Conservation (phyloP, 208 protist genomes). For the Trypanosomatidae sp. region DNA sequence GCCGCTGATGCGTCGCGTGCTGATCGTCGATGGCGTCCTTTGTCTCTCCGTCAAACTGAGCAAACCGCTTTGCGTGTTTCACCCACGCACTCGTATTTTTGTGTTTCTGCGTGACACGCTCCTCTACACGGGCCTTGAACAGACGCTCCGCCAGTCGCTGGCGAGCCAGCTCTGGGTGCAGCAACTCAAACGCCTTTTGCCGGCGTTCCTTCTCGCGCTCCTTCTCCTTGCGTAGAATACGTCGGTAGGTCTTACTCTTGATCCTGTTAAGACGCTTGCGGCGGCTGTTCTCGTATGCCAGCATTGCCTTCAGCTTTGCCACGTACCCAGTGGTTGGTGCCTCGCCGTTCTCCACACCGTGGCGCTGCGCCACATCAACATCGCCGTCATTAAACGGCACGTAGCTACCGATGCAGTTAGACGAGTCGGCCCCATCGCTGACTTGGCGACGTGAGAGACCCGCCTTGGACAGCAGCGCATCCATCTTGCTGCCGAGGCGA, state of each 20-base stretch:
- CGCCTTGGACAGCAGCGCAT: constrained; percentile 54
- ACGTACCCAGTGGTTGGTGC: constrained; percentile 64
- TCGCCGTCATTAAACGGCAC: constrained; percentile 35
- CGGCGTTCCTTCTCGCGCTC: constrained; percentile 81
- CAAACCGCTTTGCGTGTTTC: constrained; percentile 88
- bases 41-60: constrained; percentile 66
- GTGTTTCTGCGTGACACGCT: constrained; percentile 91
- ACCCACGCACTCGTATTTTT: constrained; percentile 93
- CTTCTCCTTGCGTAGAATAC: constrained; percentile 92
- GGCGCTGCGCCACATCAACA: constrained; percentile 10
- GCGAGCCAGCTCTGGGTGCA: constrained; percentile 87
- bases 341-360: constrained; percentile 15
- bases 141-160: constrained; percentile 71
- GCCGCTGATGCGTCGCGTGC: constrained; percentile 72
- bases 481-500: constrained; percentile 54
- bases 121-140: constrained; percentile 78
- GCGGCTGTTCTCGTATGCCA: constrained; percentile 85
- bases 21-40: constrained; percentile 92
- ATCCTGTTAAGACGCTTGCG: constrained; percentile 90
- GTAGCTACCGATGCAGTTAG: constrained; percentile 37
- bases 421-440: constrained; percentile 16
- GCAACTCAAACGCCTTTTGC: constrained; percentile 82
- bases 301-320: constrained; percentile 90
- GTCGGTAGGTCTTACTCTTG: constrained; percentile 93
- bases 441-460: constrained; percentile 47